Conservation (phyloP, 352 stramenopile genomes). For the Phytophthora capsici region DNA sequence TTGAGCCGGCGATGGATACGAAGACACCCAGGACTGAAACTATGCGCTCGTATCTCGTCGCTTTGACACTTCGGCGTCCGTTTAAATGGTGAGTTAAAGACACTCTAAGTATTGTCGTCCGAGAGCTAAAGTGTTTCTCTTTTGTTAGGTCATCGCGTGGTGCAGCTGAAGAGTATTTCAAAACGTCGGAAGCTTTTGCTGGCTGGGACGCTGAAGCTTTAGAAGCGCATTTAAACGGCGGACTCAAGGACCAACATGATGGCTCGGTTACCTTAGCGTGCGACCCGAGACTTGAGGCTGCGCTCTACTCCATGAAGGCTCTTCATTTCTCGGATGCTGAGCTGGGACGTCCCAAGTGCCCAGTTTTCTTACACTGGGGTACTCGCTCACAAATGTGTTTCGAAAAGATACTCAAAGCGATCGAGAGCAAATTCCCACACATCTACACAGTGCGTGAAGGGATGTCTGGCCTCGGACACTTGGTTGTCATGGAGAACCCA, state of each 20-base stretch:
- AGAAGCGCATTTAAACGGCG: conserved; percentile 27
- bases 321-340: conserved; percentile 37
- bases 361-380: conserved; percentile 45
- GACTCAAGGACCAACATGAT: conserved; percentile 21
- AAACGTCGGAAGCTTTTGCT: conserved; percentile 13
- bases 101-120: too few relatives aligned
- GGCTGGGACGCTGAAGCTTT: conserved; percentile 33
- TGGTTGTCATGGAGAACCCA: conserved; percentile 53
- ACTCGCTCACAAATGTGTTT: conserved; percentile 46
- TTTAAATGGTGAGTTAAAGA: conserved; percentile 20
- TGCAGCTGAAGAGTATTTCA: conserved; percentile 32
- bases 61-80: conserved; percentile 26
- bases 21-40: conserved; percentile 24
- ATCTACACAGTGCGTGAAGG: conserved; percentile 43
- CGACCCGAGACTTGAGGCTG: conserved; percentile 43
- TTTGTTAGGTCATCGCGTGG: conserved; percentile 18
- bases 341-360: conserved; percentile 37
- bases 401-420: conserved; percentile 28
- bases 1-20: conserved; percentile 43
- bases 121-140: not conserved
- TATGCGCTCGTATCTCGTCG: conserved; percentile 37
- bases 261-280: conserved; percentile 39
- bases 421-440: conserved; percentile 39
- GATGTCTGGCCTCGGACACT: conserved; percentile 43
- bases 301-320: conserved; percentile 41